Percentiles rank a stretch among this genome's conserved stretches.
Conservation (phyloP, 2,329 filamentous ascomycete genomes). For the Rhinocladiella similis region DNA sequence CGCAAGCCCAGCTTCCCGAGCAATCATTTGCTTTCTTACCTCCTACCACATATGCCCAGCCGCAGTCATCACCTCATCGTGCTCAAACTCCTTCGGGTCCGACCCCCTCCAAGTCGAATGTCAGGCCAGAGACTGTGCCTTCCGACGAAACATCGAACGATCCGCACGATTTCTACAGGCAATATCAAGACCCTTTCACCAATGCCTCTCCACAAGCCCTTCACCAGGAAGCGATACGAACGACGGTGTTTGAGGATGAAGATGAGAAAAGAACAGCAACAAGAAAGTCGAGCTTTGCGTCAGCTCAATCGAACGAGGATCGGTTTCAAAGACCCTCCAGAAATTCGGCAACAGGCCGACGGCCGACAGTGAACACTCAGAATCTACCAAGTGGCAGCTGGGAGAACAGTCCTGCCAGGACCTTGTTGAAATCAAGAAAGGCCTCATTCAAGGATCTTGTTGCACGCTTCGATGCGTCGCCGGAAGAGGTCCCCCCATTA, state of each 20-base stretch:
- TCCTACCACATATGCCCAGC: conserved; percentile 28
- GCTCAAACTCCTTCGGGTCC: conserved; percentile 23
- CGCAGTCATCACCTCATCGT: conserved; percentile 23
- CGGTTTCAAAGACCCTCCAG: neutral
- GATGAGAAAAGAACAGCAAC: conserved; percentile 1
- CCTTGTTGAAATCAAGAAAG: conserved; percentile 41
- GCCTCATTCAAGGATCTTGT: conserved; percentile 80
- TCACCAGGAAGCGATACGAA: conserved; percentile 27
- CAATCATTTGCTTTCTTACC: conserved; percentile 26
- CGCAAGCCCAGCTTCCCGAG: conserved; percentile 19
- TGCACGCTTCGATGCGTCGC: conserved; percentile 69
- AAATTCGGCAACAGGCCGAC: conserved; percentile 8
- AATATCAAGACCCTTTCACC: conserved; percentile 40
- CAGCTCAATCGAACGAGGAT: conserved; percentile 11
- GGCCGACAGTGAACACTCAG: conserved; percentile 17
- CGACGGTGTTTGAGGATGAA: conserved; percentile 12
- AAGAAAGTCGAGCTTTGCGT: conserved; percentile 24
- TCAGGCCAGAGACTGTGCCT: conserved; percentile 7
- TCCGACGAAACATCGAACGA: conserved; percentile 39
- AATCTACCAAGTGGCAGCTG: conserved; percentile 11
- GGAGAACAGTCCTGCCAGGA: conserved; percentile 8
- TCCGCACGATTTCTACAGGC: conserved; percentile 55
- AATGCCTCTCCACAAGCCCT: conserved; percentile 32
- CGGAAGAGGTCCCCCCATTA: conserved; percentile 45
- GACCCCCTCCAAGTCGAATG: conserved; percentile 5